These are phyloP conservation scores for Talaromyces trachyspermus DNA, from an alignment of 495 filamentous ascomycete species.

Conservation along the genomic window DNA sequence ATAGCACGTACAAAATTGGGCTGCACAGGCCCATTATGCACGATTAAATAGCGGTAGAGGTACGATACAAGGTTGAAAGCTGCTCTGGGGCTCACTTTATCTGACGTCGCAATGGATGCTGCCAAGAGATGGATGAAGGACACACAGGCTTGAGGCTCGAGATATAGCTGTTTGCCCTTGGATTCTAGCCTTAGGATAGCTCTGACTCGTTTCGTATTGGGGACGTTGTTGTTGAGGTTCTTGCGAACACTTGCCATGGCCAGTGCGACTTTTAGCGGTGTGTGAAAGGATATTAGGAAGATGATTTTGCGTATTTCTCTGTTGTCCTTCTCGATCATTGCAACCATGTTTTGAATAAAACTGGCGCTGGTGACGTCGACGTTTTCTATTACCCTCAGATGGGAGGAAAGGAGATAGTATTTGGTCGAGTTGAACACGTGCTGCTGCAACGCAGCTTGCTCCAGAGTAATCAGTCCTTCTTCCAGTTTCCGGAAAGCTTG, in stretches of 20 bases:
- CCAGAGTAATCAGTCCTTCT: constrained; percentile 19
- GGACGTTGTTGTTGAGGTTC: too few species aligned
- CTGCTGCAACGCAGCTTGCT: constrained; percentile 23
- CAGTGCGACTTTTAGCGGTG: constrained; percentile 31
- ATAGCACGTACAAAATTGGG: constrained; percentile 34
- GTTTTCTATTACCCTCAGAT: constrained; percentile 26
- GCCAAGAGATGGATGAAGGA: constrained; percentile 35
- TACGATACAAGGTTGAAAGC: constrained; percentile 31
- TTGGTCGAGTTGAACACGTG: constrained; percentile 20
- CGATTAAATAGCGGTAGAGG: constrained; percentile 31
- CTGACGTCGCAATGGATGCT: constrained; percentile 24
- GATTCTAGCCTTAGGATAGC: constrained; percentile 17
- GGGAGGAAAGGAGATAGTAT: constrained; percentile 18
- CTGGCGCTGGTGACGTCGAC: constrained; percentile 28
- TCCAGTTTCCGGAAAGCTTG: constrained; percentile 25
- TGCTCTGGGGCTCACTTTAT: constrained; percentile 25
- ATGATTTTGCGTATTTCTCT: constrained; percentile 25
- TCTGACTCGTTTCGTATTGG: constrained; percentile 3
- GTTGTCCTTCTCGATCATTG: constrained; percentile 26
- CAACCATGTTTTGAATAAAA: constrained; percentile 22
- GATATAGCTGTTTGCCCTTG: constrained; percentile 13
- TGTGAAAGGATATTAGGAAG: constrained; percentile 30
- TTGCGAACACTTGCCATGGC: constrained; percentile 21
- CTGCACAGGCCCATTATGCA: constrained; percentile 31
- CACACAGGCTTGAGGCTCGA: constrained; percentile 31